phyloP scores from a whole-genome alignment of 2,329 filamentous ascomycete species.

The Calonectria fujianensis region DNA sequence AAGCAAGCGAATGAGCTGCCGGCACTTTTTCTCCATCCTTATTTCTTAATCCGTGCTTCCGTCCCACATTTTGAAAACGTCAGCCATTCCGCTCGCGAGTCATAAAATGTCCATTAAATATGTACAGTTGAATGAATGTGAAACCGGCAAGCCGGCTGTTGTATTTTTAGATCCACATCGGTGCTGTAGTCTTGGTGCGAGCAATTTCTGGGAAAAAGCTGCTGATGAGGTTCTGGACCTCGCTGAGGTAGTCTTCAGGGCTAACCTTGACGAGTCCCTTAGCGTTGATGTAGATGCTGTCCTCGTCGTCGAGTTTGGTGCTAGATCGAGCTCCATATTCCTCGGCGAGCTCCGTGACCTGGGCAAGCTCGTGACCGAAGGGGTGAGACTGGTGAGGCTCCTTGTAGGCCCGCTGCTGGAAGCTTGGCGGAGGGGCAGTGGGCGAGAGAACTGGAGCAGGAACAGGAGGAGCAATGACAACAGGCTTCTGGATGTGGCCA shows the following conservation, averaged over 20 bases:
- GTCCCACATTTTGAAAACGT: conserved; percentile 45
- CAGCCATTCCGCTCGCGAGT: conserved; percentile 48
- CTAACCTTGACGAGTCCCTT: conserved; percentile 84
- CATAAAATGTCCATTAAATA: conserved; percentile 57
- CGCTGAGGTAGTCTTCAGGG: conserved; percentile 88
- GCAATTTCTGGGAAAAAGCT: conserved; percentile 72
- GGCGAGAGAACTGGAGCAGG: conserved; percentile 54
- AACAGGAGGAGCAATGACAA: conserved; percentile 49
- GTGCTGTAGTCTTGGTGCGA: conserved; percentile 58
- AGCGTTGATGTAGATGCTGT: conserved; percentile 78
- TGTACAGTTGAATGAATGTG: conserved; percentile 57
- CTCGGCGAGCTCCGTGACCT: conserved; percentile 94
- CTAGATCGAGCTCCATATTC: conserved; percentile 82
- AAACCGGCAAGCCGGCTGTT: conserved; percentile 42
- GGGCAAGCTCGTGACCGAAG: conserved; percentile 91
- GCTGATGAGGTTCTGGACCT: conserved; percentile 82
- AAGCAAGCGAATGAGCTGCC: conserved; percentile 42
- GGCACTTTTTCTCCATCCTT: conserved; percentile 42
- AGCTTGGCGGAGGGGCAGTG: conserved; percentile 58
- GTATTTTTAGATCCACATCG: conserved; percentile 69
- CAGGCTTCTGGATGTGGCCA: conserved; percentile 55
- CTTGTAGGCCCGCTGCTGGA: conserved; percentile 61
- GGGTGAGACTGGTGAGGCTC: conserved; percentile 73
- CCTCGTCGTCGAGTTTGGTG: conserved; percentile 79
- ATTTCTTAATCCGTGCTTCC: conserved; percentile 40